phyloP scores from a whole-genome alignment of 331 rosid species.

The Quercus lobata region DNA sequence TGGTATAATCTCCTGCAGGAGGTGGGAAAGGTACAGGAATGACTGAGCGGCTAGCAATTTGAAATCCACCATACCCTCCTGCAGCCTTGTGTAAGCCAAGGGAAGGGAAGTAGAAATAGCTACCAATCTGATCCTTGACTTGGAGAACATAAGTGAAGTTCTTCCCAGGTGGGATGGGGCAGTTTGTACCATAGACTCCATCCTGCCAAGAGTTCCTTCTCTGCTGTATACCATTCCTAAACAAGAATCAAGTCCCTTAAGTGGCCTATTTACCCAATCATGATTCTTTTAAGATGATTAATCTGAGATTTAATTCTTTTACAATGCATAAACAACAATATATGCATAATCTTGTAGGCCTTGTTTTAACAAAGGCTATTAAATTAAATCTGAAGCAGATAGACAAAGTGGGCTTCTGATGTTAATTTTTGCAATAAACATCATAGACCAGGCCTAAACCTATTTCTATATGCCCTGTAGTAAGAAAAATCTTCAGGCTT shows the following conservation, averaged over 20 bases:
- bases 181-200: conserved; percentile 81
- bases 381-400: neutral
- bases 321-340: neutral
- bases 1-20: conserved; percentile 68
- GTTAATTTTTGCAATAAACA: neutral
- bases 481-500: neutral
- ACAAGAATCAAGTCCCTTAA: conserved; percentile 2
- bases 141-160: conserved; percentile 80
- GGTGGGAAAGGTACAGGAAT: conserved; percentile 75
- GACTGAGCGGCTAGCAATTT: conserved; percentile 57
- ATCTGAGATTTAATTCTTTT: neutral
- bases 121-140: conserved; percentile 87
- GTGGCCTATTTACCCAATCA: too few species aligned
- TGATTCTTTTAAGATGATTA: neutral
- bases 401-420: neutral
- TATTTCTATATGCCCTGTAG: neutral
- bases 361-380: neutral
- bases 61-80: conserved; percentile 72
- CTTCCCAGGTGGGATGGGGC: conserved; percentile 79
- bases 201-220: conserved; percentile 87
- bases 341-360: neutral
- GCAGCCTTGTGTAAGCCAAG: conserved; percentile 81
- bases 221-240: conserved; percentile 83
- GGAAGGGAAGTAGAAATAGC: conserved; percentile 83
- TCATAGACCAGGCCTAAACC: neutral